Evolutionary conservation across 1,284 basidiomycete species (phyloP), one percentile per base, ranked within the genome.

Genomic region (Trichosporon sp.): DNA sequence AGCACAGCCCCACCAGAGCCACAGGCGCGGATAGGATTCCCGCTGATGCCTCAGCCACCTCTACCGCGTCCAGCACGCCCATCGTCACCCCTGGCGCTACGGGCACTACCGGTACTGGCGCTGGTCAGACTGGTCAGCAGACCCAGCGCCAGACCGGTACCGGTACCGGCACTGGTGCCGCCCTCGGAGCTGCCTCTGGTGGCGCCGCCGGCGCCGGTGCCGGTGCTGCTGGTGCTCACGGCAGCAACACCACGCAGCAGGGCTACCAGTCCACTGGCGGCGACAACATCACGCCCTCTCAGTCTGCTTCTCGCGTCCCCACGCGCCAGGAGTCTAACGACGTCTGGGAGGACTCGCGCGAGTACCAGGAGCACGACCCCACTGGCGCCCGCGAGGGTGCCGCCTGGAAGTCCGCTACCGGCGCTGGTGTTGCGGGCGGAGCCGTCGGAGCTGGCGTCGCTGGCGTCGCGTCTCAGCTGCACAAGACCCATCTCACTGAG

Each of bases 11-110:
- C 48, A 19, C 38, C 43, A 7, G 19, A 5, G 19, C 37, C 56
- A 32, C 37, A n/a, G n/a, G 12, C 84, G 51, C 51, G 19, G 51
- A 26, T 2, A 26, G 19, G 26, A 26, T 7, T n/a, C 32, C 32
- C 31, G 59, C 59, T 63, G 59, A 63, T 63, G 32, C 31, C 32
- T 63, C 59, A 63, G 59, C 59, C 59, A 63, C 59, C 6, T 63
- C 59, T 3, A 63, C 59, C 31, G 59, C 31, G 31, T 32, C 59
- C 31, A 35, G 31, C 31, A 63, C 59, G 14, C 59, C 59, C 31
- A 63, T 63, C 59, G 59, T 63, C 31, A 63, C 59, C 10, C 59
- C 59, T 21, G 59, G 59, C 4, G 59, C 59, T n/a, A 40, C 38
- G 38, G 59, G 59, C 59, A 37, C 59, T 21, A 35, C 59, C 4